A percentile compares a stretch with the other conserved stretches of the same genome.
These are phyloP conservation scores for Casuarina equisetifolia DNA, from an alignment of 306 rosid genomes.

Conservation along the genomic window DNA sequence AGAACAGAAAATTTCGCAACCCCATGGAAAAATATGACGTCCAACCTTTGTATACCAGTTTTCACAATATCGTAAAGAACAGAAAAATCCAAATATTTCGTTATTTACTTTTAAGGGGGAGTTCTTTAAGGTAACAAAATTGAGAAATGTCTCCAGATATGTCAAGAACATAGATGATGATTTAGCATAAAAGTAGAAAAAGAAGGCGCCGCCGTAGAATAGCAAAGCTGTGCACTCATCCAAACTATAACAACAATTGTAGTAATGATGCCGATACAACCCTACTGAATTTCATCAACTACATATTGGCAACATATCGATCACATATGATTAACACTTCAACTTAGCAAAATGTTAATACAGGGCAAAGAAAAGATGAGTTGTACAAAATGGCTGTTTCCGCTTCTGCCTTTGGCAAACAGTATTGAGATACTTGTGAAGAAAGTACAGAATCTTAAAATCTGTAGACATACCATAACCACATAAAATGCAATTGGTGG, in stretches of 20 bases:
- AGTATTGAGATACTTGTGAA: not conserved
- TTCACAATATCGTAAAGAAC: not conserved
- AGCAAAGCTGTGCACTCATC: not conserved
- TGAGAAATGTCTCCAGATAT: not conserved
- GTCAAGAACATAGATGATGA: too few relatives aligned
- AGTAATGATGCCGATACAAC: not conserved
- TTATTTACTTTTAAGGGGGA: not conserved
- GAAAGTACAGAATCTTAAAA: not conserved
- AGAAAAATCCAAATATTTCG: not conserved
- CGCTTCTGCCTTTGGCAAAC: not conserved
- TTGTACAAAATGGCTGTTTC: not conserved
- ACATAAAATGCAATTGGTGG: not conserved
- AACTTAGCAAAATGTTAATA: not conserved
- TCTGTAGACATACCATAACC: not conserved
- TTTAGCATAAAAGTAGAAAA: not conserved
- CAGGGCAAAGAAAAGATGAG: conserved; percentile 4
- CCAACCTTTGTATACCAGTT: not conserved
- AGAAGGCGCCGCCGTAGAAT: not conserved
- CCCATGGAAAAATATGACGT: not conserved
- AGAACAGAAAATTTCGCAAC: too few relatives aligned
- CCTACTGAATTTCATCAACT: not conserved
- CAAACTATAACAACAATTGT: not conserved
- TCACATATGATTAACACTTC: not conserved
- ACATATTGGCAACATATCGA: conserved; percentile 8
- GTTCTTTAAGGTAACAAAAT: conserved; percentile 1